Evolutionary conservation across 768 basidiomycete genomes (phyloP).

Genomic region (Imleria badia): DNA sequence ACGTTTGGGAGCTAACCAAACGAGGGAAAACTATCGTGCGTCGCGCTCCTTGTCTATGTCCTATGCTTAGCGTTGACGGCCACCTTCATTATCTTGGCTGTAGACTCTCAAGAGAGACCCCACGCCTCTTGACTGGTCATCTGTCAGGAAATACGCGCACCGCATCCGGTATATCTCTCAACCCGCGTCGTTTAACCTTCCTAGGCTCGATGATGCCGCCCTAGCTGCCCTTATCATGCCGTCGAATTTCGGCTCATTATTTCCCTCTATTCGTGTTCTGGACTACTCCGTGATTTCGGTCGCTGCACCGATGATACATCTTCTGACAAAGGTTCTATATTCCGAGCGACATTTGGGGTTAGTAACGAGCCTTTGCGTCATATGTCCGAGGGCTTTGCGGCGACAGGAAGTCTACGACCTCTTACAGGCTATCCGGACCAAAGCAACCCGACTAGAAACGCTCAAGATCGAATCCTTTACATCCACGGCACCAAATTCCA

Average conservation of each 20-base stretch:
- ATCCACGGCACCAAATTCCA: slow-evolving; percentile 6
- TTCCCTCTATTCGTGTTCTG: slow-evolving; percentile 26
- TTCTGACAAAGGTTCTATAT: slow-evolving; percentile 21
- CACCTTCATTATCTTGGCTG: background rate
- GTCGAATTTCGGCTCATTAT: slow-evolving; percentile 19
- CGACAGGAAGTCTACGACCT: slow-evolving; percentile 20
- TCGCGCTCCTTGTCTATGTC: background rate
- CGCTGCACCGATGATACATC: slow-evolving; percentile 15
- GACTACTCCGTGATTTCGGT: slow-evolving; percentile 30
- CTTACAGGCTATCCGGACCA: slow-evolving; percentile 23
- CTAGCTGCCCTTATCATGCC: slow-evolving; percentile 21
- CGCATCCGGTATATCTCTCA: slow-evolving; percentile 25
- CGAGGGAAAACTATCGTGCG: slow-evolving; percentile 25
- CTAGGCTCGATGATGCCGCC: slow-evolving; percentile 26
- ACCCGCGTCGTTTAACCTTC: slow-evolving; percentile 21
- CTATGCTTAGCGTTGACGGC: background rate
- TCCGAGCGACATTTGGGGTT: slow-evolving; percentile 15
- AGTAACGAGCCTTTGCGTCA: slow-evolving; percentile 23
- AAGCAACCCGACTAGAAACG: slow-evolving; percentile 18
- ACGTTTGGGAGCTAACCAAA: slow-evolving; percentile 24
- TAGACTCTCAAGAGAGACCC: slow-evolving; percentile 25
- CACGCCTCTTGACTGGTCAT: slow-evolving; percentile 21
- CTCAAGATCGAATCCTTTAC: slow-evolving; percentile 26
- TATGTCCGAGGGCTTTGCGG: slow-evolving; percentile 23
- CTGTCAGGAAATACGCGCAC: slow-evolving; percentile 23